phyloP scores from a whole-genome alignment of 148 eudicot genomes.

The Rhododendron kiyosumense region DNA sequence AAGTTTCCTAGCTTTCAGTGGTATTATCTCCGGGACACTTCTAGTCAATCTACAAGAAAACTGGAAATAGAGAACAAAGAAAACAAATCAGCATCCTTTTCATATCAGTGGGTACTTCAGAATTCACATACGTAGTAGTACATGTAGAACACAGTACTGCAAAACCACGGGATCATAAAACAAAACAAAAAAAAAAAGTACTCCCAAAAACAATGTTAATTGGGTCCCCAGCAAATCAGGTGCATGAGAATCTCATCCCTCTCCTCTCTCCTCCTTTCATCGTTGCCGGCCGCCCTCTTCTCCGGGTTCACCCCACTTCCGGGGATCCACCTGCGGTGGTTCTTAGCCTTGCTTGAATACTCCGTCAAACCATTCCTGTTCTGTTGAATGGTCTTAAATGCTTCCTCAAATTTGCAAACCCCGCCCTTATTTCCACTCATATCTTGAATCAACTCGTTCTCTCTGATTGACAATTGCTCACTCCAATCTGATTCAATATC shows the following conservation, averaged over 20 bases:
- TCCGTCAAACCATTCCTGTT: not conserved
- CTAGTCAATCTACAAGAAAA: too few species aligned
- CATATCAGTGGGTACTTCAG: not conserved
- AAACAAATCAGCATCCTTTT: too few species aligned
- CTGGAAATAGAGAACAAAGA: too few species aligned
- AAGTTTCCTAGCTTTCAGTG: too few species aligned
- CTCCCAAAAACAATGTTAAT: not conserved
- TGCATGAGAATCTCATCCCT: conserved; percentile 25
- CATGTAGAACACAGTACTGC: not conserved
- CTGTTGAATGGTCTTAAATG: conserved; percentile 11
- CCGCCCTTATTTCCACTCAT: not conserved
- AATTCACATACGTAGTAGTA: not conserved
- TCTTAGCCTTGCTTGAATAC: not conserved
- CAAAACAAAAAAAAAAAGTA: too few species aligned
- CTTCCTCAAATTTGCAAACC: conserved; percentile 24
- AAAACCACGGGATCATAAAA: too few species aligned
- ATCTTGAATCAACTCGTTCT: not conserved
- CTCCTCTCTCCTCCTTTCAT: conserved; percentile 10
- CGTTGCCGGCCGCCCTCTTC: not conserved
- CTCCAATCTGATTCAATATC: not conserved
- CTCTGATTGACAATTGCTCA: not conserved
- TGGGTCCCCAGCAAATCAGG: conserved; percentile 34
- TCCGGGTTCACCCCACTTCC: not conserved
- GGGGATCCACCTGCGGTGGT: not conserved
- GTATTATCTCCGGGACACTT: too few species aligned